Percentiles rank a stretch among this genome's conserved stretches.
Evolutionary conservation across 495 filamentous ascomycete genomes (phyloP).

Genomic region (Xylaria acuta): DNA sequence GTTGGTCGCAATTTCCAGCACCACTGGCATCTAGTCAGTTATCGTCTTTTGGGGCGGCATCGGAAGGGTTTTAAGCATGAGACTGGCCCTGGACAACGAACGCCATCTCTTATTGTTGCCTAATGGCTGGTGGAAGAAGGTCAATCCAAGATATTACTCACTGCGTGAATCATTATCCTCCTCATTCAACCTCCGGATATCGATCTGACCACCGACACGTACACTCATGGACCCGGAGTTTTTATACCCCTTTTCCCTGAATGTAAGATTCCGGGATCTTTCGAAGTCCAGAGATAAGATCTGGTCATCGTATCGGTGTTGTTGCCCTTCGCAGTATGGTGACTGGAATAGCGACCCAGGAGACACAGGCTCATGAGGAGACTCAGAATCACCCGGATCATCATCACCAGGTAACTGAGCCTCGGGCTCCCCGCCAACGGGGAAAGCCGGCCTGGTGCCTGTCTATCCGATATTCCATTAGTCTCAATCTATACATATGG

Average conservation of each 20-base stretch:
- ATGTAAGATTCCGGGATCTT: constrained; percentile 36
- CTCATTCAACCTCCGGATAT: constrained; percentile 43
- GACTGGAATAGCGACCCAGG: constrained; percentile 28
- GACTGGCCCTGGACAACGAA: neutral
- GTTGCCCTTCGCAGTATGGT: constrained; percentile 38
- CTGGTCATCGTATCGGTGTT: constrained; percentile 41
- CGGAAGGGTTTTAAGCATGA: neutral
- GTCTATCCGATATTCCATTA: constrained; percentile 29
- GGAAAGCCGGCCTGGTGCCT: constrained; percentile 25
- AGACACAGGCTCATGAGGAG: constrained; percentile 17
- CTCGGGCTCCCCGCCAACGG: constrained; percentile 19
- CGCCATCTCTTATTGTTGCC: neutral
- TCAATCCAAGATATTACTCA: constrained; percentile 4
- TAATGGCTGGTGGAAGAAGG: neutral
- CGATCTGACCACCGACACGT: constrained; percentile 46
- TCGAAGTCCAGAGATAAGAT: constrained; percentile 41
- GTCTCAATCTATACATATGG: neutral
- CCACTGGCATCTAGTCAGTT: constrained; percentile 26
- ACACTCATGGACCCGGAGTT: constrained; percentile 33
- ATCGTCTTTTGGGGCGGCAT: neutral
- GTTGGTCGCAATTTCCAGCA: constrained; percentile 47
- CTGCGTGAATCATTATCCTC: constrained; percentile 33
- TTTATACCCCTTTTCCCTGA: constrained; percentile 31
- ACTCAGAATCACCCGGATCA: neutral
- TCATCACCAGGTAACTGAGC: constrained; percentile 2